phyloP scores from a whole-genome alignment of 495 filamentous ascomycete genomes.

The Aspergillus carlsbadensis region DNA sequence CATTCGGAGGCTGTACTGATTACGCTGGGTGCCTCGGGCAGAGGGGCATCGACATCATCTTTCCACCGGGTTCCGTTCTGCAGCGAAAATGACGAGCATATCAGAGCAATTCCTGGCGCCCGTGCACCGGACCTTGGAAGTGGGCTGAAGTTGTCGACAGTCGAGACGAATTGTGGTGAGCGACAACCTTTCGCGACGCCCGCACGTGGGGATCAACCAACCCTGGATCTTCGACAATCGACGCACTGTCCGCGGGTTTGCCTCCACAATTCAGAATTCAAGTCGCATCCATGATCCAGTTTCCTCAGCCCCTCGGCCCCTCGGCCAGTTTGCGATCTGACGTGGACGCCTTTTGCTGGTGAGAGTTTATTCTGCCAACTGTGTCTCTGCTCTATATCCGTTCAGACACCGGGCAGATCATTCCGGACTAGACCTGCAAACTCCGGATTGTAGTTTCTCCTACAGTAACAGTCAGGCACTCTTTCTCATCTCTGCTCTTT shows the following conservation, averaged over 20 bases:
- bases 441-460: not conserved
- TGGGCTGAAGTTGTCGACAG: not conserved
- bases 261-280: slow-evolving; percentile 1
- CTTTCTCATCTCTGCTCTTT: not conserved
- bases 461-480: not conserved
- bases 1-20: slow-evolving; percentile 19
- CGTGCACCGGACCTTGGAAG: slow-evolving; percentile 8
- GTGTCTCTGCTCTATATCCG: not conserved
- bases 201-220: slow-evolving; percentile 13
- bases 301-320: not conserved
- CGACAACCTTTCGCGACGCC: slow-evolving; percentile 13
- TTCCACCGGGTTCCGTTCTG: slow-evolving; percentile 12
- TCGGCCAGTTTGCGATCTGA: not conserved
- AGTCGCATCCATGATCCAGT: not conserved
- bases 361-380: not conserved
- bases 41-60: not conserved
- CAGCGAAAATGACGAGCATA: slow-evolving; percentile 11
- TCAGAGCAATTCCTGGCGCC: slow-evolving; percentile 13
- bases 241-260: not conserved
- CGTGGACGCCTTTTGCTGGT: slow-evolving; percentile 1
- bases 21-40: not conserved
- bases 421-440: not conserved
- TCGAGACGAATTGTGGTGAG: slow-evolving; percentile 8
- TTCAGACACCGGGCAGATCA: slow-evolving; percentile 13
- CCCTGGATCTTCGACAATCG: not conserved